phyloP scores from a whole-genome alignment of 371 early-diverging fungal species.

The Fennellomyces sp. region DNA sequence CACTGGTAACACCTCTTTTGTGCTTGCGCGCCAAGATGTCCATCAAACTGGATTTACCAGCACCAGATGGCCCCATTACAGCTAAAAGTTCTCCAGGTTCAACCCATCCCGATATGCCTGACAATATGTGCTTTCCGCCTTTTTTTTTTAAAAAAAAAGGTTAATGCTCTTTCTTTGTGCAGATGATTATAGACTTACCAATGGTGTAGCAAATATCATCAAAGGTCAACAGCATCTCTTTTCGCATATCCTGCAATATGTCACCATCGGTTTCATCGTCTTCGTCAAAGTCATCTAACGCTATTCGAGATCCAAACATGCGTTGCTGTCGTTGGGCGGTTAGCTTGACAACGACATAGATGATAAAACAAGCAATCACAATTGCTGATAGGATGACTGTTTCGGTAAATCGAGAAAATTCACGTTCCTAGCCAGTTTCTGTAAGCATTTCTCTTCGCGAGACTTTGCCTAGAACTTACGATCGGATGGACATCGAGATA shows the following conservation, averaged over 20 bases:
- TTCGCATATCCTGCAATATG: slow-evolving; percentile 7
- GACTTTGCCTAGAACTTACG: slow-evolving; percentile 32
- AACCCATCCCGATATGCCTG: slow-evolving; percentile 53
- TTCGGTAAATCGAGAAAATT: slow-evolving; percentile 43
- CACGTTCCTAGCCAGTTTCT: slow-evolving; percentile 38
- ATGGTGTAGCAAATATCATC: slow-evolving; percentile 38
- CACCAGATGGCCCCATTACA: slow-evolving; percentile 66
- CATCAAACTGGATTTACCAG: slow-evolving; percentile 41
- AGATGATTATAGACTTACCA: slow-evolving; percentile 8
- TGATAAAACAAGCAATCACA: slow-evolving; percentile 25
- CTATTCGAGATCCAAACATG: slow-evolving; percentile 40
- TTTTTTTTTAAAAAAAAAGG: not conserved
- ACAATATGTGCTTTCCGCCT: slow-evolving; percentile 43
- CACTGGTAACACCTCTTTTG: slow-evolving; percentile 81
- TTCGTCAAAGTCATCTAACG: slow-evolving; percentile 23
- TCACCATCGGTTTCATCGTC: slow-evolving; percentile 14
- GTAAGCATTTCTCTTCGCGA: not conserved
- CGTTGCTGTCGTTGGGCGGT: slow-evolving; percentile 39
- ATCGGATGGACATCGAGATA: slow-evolving; percentile 41
- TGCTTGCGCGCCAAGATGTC: slow-evolving; percentile 91
- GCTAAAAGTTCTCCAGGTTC: slow-evolving; percentile 69
- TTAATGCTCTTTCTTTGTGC: not conserved
- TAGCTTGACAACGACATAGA: slow-evolving; percentile 27
- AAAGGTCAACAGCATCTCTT: slow-evolving; percentile 35
- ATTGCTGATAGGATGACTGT: slow-evolving; percentile 36